Evolutionary conservation across 495 filamentous ascomycete species (phyloP), one percentile per base, ranked within the genome.

Genomic region (Penicillium longicatenatum): DNA sequence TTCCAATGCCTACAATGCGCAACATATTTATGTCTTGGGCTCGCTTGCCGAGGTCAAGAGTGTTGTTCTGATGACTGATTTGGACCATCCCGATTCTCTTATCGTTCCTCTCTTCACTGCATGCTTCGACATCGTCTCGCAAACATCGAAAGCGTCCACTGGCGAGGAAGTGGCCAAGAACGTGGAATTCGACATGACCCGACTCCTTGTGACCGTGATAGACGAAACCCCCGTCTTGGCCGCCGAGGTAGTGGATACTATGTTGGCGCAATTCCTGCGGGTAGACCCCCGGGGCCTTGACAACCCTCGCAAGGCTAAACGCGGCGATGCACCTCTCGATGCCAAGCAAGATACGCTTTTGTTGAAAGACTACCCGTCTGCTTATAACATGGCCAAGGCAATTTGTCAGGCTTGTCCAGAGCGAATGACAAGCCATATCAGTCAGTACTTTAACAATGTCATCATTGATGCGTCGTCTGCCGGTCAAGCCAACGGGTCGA

Each of bases 391-490:
- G 90, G 92, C 94, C 29, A 95, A 93, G 71, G 87, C 87, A 6
- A 87, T 99, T 29, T 99, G 94, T 71, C 94, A 93, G 64, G 77
- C 81, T n/a, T 93, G 86, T 55, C 86, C 90, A 2, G 94, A 96
- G 58, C 90, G 92, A 69, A 97, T 99, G 93, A 87, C 91, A 1
- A 86, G 92, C 48, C 88, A 92, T 62, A 87, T 97, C 53, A 92
- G 91, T 60, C 92, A 95, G 66, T 99, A 97, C 68, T 99, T 99
- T 73, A 94, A 92, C 70, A 91, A 97, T 56, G 91, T 98, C 21
- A 93, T 99, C 52, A 84, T 97, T 45, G 90, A 97, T 63, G 87
- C 90, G 12, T 91, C 93, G 3, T 65, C 69, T 1, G 70, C 68
- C 7, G 63, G 55, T 31, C 52, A 62, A 52, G 50, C 69, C 14